Base-by-base conservation (phyloP, 306 rosid genomes). In the Vigna nakashimae region DNA sequence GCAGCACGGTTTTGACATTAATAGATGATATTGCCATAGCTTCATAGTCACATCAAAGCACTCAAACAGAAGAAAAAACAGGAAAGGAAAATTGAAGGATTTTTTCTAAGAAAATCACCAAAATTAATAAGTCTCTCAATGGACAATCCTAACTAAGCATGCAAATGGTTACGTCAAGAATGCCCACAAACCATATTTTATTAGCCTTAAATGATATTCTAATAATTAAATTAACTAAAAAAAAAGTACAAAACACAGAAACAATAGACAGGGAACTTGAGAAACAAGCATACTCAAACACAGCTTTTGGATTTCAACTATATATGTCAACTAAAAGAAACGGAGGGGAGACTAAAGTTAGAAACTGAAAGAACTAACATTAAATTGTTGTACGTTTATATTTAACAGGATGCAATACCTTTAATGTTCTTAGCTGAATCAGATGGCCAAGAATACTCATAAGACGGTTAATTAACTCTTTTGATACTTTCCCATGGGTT, bases 391-490 rank as follows among this genome's bases (percentile, higher is more conserved):
- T 42, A 36, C 71, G 45, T 69, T 59, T 64, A 55, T 57, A 76
- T 67, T 22, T 45, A 74, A 56, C 20, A 68, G 36, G 62, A 55
- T 56, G 72, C 26, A 40, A 73, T 88, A 96, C 99, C 99, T 96
- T 96, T 40, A 96, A 85, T 67, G 99, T 96, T 83, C 99, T 88
- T 79, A 96, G 97, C 82, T 96, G 99, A 67, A 96, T 91, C 87
- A 92, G 79, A 88, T 96, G 99, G 75, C 99, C 99, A 71, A 96
- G 89, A 85, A 83, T 92, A 85, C 92, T 88, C 97, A 91, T 92
- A 76, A 96, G 99, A 56, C 94, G 98, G 82, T 87, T 92, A 81
- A 92, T 84, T 77, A 92, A 86, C 82, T 93, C 97, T 77, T 92
- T 96, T 2, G 99, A 84, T 50, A 92, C 85, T 85, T 93, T 96